phyloP scores from a whole-genome alignment of 2,329 filamentous ascomycete species.

The Colletotrichum nymphaeae region DNA sequence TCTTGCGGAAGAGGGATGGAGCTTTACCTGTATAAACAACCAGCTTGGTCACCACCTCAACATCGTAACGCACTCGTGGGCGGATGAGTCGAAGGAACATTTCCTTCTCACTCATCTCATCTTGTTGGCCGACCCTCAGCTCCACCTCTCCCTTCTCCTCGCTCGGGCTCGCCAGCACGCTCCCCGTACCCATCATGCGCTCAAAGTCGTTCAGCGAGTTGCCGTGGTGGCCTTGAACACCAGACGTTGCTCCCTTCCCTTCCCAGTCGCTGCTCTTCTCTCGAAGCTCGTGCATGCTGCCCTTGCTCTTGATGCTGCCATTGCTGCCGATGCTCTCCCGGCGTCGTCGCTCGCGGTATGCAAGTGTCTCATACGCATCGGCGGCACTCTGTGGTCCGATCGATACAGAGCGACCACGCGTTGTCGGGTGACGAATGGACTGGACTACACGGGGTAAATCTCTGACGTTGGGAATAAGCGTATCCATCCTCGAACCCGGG shows the following conservation, averaged over 20 bases:
- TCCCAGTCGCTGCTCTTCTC: slow-evolving; percentile 52
- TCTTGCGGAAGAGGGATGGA: slow-evolving; percentile 25
- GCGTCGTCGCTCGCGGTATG: slow-evolving; percentile 79
- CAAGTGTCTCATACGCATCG: slow-evolving; percentile 94
- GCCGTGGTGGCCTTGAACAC: slow-evolving; percentile 51
- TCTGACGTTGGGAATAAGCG: slow-evolving; percentile 88
- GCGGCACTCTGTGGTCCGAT: slow-evolving; percentile 95
- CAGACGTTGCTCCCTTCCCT: slow-evolving; percentile 54
- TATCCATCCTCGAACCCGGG: slow-evolving; percentile 77
- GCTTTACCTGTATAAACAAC: slow-evolving; percentile 89
- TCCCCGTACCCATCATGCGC: slow-evolving; percentile 78
- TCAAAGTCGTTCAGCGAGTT: slow-evolving; percentile 72
- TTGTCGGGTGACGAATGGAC: slow-evolving; percentile 79
- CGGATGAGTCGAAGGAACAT: slow-evolving; percentile 87
- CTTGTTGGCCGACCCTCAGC: slow-evolving; percentile 52
- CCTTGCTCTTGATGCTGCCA: slow-evolving; percentile 56
- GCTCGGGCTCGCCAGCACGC: slow-evolving; percentile 51
- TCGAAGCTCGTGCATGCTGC: slow-evolving; percentile 55
- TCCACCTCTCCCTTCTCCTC: slow-evolving; percentile 49
- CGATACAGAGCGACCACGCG: slow-evolving; percentile 82
- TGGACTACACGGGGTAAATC: slow-evolving; percentile 86
- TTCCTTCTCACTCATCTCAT: slow-evolving; percentile 75
- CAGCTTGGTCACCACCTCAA: slow-evolving; percentile 97
- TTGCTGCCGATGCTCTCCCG: slow-evolving; percentile 67
- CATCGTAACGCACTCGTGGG: slow-evolving; percentile 93